phyloP scores from a whole-genome alignment of 2,329 filamentous ascomycete species.

The Trichoderma guizhouense region DNA sequence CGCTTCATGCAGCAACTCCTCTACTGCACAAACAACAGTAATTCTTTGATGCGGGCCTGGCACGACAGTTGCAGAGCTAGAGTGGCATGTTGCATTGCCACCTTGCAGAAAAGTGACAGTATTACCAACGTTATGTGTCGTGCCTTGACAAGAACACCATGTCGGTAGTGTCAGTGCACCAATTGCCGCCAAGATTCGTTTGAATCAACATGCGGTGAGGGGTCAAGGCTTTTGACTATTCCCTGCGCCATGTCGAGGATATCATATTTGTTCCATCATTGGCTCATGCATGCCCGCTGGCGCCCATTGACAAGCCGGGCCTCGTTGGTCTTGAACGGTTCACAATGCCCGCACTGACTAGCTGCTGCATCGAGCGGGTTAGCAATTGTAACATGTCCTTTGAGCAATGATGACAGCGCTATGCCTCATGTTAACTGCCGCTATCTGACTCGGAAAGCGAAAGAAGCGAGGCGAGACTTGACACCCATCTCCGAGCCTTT shows the following conservation, averaged over 20 bases:
- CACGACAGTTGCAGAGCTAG: neutral
- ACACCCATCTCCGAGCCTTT: neutral
- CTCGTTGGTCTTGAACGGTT: neutral
- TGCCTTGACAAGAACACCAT: neutral
- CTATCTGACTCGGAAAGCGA: neutral
- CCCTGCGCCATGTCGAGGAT: neutral
- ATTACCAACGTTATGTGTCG: neutral
- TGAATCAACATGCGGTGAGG: constrained; percentile 10
- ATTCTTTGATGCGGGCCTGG: neutral
- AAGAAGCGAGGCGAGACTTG: neutral
- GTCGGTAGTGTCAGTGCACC: neutral
- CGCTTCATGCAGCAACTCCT: neutral
- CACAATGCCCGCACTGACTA: neutral
- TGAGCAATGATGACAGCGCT: neutral
- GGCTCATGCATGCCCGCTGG: neutral
- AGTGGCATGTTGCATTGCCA: neutral
- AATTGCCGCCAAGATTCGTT: neutral
- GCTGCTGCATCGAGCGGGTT: neutral
- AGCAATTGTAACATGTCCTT: neutral
- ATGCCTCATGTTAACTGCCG: neutral
- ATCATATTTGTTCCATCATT: neutral
- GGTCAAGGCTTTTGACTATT: neutral
- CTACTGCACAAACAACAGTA: neutral
- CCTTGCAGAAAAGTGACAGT: constrained; percentile 1
- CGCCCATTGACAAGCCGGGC: neutral